Evolutionary conservation across 129 eudicot species (phyloP), one percentile per base, ranked within the genome.

Genomic region (Flaveria trinervia): DNA sequence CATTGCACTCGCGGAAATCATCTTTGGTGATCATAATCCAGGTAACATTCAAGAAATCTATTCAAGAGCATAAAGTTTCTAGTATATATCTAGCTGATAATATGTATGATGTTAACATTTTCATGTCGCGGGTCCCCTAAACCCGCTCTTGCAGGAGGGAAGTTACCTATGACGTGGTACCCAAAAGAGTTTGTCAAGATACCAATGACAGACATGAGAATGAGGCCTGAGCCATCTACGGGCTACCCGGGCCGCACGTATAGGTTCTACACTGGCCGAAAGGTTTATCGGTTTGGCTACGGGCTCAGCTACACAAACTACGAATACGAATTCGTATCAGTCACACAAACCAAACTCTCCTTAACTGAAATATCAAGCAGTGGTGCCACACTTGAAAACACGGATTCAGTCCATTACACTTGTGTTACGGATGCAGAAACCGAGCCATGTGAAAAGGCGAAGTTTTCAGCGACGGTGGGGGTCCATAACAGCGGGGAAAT

Each of bases 131-230:
- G 17, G 70, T 18, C 80, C 7, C 23, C 70, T 16, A 14, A 59
- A 45, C 45, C 39, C 50, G 46, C n/a, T 8, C 39, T 36, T 85
- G 80, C 86, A 95, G 99, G 99, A 66, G 99, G 99, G 20, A 89
- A 80, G 65, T 73, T 95, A 72, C 94, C 99, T 2, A 72, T 95
- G 73, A 95, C 97, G 17, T 95, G 99, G 99, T 95, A 95, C 83
- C 99, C 99, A 4, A 85, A 92, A 49, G 96, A 89, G 18, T 95
- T 86, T 75, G 59, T 82, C 70, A 80, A 79, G 76, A 84, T 95
- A 66, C 99, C 99, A 16, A 95, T 95, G 97, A 95, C 97, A 4
- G 96, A 95, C 77, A 95, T 95, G 99, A 85, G 96, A 74, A 95
- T 95, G 99, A 82, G 99, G 33, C 86, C 99, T 1, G 85, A 95